phyloP scores from a whole-genome alignment of 768 basidiomycete species.

The Paxillus involutus region DNA sequence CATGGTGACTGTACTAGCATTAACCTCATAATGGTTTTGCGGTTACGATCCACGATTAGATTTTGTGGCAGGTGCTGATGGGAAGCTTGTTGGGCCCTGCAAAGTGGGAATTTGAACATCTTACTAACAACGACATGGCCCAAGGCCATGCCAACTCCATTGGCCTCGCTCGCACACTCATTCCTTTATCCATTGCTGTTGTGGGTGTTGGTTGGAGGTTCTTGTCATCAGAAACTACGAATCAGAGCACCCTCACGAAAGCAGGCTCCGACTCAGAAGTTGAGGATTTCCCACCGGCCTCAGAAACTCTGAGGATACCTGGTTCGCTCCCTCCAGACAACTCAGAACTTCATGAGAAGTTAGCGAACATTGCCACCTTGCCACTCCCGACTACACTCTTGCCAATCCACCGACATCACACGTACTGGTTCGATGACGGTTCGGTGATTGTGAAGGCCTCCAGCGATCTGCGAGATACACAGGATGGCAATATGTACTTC shows the following conservation, averaged over 20 bases:
- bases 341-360: no score
- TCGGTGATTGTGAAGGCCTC: conserved; percentile 49
- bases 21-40: not conserved
- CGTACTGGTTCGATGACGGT: conserved; percentile 70
- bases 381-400: not conserved
- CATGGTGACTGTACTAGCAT: not conserved
- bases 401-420: conserved; percentile 36
- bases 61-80: not conserved
- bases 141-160: not conserved
- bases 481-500: conserved; percentile 37
- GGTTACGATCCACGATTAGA: not conserved
- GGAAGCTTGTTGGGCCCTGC: not conserved
- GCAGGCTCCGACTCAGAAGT: not conserved
- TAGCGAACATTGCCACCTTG: no score
- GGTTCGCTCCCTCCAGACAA: no score
- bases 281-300: not conserved
- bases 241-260: not conserved
- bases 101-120: not conserved
- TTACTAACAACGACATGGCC: not conserved
- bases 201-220: conserved; percentile 6
- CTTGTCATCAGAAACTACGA: conserved; percentile 1
- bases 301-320: no score
- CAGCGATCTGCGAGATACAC: conserved; percentile 20
- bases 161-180: conserved; percentile 1
- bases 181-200: conserved; percentile 6